Percentiles rank a stretch among this genome's conserved stretches.
phyloP scores from a whole-genome alignment of 108 stramenopile genomes.

The Cyclotella cryptica region DNA sequence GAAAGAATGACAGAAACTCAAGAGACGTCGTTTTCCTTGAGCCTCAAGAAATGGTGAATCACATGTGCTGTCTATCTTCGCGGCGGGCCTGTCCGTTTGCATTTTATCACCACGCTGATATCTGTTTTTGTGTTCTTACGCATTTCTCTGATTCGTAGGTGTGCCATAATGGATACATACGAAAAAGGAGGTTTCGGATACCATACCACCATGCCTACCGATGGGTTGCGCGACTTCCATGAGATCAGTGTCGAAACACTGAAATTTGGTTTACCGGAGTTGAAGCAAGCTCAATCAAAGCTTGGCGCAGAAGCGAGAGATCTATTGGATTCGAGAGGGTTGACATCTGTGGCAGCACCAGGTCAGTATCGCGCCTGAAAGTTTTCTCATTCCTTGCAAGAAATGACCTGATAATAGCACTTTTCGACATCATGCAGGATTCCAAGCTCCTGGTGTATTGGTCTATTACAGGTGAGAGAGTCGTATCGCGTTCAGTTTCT shows the following conservation, averaged over 20 bases:
- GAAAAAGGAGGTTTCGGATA: slow-evolving; percentile 91
- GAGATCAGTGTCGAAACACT: slow-evolving; percentile 89
- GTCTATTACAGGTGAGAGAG: slow-evolving; percentile 72
- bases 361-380: slow-evolving; percentile 1
- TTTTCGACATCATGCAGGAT: slow-evolving; percentile 42
- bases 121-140: too few species aligned
- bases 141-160: too few species aligned
- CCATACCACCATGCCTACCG: slow-evolving; percentile 95
- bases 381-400: background rate
- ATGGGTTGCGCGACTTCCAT: slow-evolving; percentile 88
- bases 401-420: background rate
- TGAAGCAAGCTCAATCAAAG: slow-evolving; percentile 78
- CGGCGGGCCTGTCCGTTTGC: too few species aligned
- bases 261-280: slow-evolving; percentile 81
- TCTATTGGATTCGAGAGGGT: slow-evolving; percentile 70
- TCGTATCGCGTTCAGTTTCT: background rate
- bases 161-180: slow-evolving; percentile 87
- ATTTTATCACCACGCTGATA: too few species aligned
- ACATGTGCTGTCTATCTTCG: too few species aligned
- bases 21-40: slow-evolving; percentile 88
- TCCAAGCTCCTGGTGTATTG: slow-evolving; percentile 90
- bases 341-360: slow-evolving; percentile 86
- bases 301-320: slow-evolving; percentile 76
- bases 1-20: slow-evolving; percentile 63
- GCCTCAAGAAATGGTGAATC: slow-evolving; percentile 78